phyloP scores from a whole-genome alignment of 192 early-diverging fungal genomes.

The Rhizoclosmatium sp. region DNA sequence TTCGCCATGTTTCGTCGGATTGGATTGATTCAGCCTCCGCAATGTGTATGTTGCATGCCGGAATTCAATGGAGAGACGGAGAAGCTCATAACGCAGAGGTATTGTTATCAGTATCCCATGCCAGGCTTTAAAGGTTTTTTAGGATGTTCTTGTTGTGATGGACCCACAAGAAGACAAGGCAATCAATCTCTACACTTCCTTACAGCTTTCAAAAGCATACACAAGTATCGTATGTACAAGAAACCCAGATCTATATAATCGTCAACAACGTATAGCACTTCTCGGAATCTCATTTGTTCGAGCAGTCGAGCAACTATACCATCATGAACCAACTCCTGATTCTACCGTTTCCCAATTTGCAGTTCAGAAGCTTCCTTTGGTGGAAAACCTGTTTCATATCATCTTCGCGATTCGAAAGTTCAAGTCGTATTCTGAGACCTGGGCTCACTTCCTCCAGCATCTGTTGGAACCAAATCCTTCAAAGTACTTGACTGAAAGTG shows the following conservation, averaged over 20 bases:
- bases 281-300: constrained; percentile 7
- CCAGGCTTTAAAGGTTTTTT: not conserved
- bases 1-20: not conserved
- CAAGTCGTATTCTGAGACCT: not conserved
- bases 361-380: not conserved
- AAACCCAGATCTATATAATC: constrained; percentile 14
- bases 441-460: not conserved
- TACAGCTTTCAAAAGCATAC: constrained; percentile 4
- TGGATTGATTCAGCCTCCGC: constrained; percentile 1
- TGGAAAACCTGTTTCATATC: constrained; percentile 13
- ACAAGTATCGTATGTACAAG: constrained; percentile 6
- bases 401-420: constrained; percentile 3
- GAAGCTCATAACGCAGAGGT: constrained; percentile 5
- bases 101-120: not conserved
- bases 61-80: not conserved
- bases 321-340: not conserved
- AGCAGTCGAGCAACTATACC: constrained; percentile 16
- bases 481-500: constrained; percentile 6
- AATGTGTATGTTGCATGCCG: constrained; percentile 21
- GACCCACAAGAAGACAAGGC: not conserved
- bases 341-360: not conserved
- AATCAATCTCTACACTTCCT: not conserved
- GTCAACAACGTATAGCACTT: constrained; percentile 15
- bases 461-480: constrained; percentile 5
- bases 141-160: too few species aligned